These are phyloP conservation scores for Tulasnella sp. DNA, from an alignment of 768 basidiomycete genomes.

Conservation along the genomic window DNA sequence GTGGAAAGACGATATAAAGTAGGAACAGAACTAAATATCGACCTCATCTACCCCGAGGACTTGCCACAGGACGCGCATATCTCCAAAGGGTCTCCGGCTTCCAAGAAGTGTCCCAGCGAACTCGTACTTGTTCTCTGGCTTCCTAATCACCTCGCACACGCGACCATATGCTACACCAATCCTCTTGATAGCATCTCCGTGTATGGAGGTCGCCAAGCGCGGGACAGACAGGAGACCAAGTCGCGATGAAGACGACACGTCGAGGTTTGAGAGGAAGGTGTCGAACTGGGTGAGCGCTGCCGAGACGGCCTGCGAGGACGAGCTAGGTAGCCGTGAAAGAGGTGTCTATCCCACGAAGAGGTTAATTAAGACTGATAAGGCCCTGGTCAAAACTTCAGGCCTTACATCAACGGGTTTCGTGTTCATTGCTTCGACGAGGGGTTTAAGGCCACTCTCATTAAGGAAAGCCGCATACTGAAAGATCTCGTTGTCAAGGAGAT, in stretches of 20 bases:
- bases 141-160: conserved; percentile 67
- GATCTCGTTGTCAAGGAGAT: neutral
- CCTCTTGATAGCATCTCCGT: conserved; percentile 58
- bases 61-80: conserved; percentile 59
- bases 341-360: conserved; percentile 40
- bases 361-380: neutral
- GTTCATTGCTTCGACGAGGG: conserved; percentile 29
- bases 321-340: conserved; percentile 60
- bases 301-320: conserved; percentile 53
- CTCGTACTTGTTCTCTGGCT: conserved; percentile 73
- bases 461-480: conserved; percentile 30
- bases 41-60: conserved; percentile 59
- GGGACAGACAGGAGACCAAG: conserved; percentile 63
- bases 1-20: too few species aligned
- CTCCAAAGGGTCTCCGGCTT: conserved; percentile 74
- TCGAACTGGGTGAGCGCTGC: conserved; percentile 60
- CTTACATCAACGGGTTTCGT: conserved; percentile 28
- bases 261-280: conserved; percentile 69
- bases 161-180: conserved; percentile 58
- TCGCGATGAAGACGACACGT: conserved; percentile 65
- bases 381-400: neutral
- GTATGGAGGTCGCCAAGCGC: conserved; percentile 53
- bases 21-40: neutral
- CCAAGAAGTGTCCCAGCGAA: conserved; percentile 79
- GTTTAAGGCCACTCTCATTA: conserved; percentile 32